These are phyloP conservation scores for Oldenlandia corymbosa DNA, from an alignment of 257 asterid species.

Conservation along the genomic window DNA sequence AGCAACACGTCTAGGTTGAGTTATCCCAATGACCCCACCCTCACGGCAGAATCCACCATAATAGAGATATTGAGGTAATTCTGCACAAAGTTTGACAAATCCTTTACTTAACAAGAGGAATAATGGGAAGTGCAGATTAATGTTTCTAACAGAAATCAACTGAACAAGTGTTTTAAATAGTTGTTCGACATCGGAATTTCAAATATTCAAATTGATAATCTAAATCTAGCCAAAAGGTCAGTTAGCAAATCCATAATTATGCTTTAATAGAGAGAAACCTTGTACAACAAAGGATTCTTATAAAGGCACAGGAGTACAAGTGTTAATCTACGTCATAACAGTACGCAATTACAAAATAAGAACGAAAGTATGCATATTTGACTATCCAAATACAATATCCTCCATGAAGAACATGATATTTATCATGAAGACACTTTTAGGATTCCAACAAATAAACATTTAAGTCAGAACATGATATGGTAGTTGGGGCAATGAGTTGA, in stretches of 20 bases:
- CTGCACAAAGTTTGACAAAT: slow-evolving; percentile 39
- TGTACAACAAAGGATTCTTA: neutral
- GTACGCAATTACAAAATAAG: neutral
- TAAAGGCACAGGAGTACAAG: neutral
- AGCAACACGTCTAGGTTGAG: slow-evolving; percentile 99
- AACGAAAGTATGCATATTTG: neutral
- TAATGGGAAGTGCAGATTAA: neutral
- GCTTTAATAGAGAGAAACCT: neutral
- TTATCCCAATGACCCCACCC: slow-evolving; percentile 82
- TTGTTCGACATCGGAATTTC: too few species aligned
- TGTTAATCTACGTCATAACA: neutral
- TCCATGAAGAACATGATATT: neutral
- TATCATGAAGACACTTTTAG: neutral
- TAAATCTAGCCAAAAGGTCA: too few species aligned
- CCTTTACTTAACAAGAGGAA: neutral
- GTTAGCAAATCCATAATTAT: neutral
- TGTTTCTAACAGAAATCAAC: neutral
- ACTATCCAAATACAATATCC: neutral
- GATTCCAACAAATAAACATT: neutral
- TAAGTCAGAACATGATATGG: neutral
- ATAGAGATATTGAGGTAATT: slow-evolving; percentile 78
- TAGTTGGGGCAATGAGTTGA: neutral
- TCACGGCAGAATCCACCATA: slow-evolving; percentile 76
- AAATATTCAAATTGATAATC: slow-evolving; percentile 2
- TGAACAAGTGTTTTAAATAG: neutral